A percentile compares a stretch with the other conserved stretches of the same genome.
phyloP scores from a whole-genome alignment of 2,329 filamentous ascomycete genomes.

The Colletotrichum australisinense region DNA sequence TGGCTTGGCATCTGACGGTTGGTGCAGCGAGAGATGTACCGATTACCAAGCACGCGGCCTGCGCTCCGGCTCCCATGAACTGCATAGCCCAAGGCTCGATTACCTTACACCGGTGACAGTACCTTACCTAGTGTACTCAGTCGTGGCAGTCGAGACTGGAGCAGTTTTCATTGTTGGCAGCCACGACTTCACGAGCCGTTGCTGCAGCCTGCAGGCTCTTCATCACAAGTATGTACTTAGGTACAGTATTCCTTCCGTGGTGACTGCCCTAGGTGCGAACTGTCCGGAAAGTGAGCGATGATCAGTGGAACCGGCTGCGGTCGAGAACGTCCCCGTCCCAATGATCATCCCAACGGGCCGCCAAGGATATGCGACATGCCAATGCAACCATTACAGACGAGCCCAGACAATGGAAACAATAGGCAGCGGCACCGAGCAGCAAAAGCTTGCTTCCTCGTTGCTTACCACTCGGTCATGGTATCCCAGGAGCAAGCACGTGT shows the following conservation, averaged over 20 bases:
- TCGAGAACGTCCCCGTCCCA: conserved; percentile 28
- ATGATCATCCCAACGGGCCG: conserved; percentile 28
- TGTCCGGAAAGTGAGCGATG: conserved; percentile 18
- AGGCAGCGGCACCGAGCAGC: background rate
- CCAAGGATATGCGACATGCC: conserved; percentile 12
- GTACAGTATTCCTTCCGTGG: background rate
- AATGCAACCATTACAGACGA: conserved; percentile 18
- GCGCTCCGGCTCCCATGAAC: background rate
- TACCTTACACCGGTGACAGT: too few species aligned
- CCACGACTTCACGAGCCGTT: background rate
- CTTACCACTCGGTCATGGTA: background rate
- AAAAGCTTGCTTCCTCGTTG: conserved; percentile 4
- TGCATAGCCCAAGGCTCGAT: background rate
- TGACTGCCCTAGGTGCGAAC: background rate
- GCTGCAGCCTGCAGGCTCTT: background rate
- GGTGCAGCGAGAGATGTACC: background rate
- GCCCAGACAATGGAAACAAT: background rate
- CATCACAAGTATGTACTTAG: background rate
- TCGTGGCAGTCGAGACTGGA: background rate
- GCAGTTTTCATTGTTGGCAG: background rate
- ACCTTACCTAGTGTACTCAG: background rate
- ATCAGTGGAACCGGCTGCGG: conserved; percentile 23
- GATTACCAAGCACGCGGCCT: background rate
- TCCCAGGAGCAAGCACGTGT: conserved; percentile 14
- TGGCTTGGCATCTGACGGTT: background rate